Base-by-base conservation (phyloP, 2,329 filamentous ascomycete species). In the Xylariomycetidae sp. region DNA sequence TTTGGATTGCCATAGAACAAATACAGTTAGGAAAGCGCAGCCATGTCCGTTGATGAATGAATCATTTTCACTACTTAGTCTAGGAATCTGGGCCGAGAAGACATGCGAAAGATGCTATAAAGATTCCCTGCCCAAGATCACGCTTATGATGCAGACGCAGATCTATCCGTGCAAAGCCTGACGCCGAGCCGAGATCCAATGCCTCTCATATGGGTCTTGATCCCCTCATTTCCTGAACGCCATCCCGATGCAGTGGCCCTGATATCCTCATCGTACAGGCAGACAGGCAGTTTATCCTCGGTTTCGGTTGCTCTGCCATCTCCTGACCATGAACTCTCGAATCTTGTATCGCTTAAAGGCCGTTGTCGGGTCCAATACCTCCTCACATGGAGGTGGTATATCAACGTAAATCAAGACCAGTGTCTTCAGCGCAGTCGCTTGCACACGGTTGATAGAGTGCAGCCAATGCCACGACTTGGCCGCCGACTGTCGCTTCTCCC, bases 341-440 rank as follows among this genome's bases (percentile, higher is more conserved):
- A 95, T 72, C 47, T 71, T 81, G 56, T 93, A 95, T 34, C 71
- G 65, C 48, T 70, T 70, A 49, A 95, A 58, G 17, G 83, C 58
- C 8, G 63, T 64, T 2, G 78, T 72, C 31, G 92, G 70, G 38
- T 85, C 77, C 17, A 65, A 52, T 36, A 60, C 57, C 12, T 64
- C 49, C 12, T 66, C 65, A 22, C 67, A 50, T 2, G 85, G 83
- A 4, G 82, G 72, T 2, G 92, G 92, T 5, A 98, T 72, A 44
- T 96, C 89, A 10, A 98, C 89, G 53, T 95, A 98, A 25, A 85
- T 82, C 19, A 98, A 58, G 23, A 96, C 79, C 46, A 98, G 59
- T 30, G 80, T 95, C 70, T 98, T 98, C 54, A 82, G 77, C 5
- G 94, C 92, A 49, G 94, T 86, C 1, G 82, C 81, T 48, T 96